These are phyloP conservation scores for Petunia secreta DNA, from an alignment of 257 asterid species.

Conservation along the genomic window DNA sequence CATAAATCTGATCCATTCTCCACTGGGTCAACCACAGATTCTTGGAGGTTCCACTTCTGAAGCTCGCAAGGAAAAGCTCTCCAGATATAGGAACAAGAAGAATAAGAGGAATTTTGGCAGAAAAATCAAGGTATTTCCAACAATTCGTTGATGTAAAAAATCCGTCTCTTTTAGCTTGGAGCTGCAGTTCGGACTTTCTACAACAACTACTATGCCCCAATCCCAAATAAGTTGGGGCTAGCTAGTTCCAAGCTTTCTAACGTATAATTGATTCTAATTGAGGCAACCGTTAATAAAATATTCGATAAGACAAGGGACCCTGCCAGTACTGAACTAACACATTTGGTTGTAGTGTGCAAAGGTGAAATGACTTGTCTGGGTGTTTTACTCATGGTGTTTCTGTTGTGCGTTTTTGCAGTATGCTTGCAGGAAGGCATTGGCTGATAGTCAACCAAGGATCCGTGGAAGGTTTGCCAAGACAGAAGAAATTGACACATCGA, in stretches of 20 bases:
- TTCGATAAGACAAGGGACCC: background rate
- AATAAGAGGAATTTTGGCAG: conserved; percentile 86
- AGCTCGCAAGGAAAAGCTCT: conserved; percentile 78
- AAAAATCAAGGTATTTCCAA: conserved; percentile 70
- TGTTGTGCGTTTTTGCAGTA: conserved; percentile 46
- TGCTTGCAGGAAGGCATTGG: conserved; percentile 97
- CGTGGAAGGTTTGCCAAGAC: conserved; percentile 92
- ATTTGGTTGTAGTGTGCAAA: background rate
- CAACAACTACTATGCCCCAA: too few species aligned
- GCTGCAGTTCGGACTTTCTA: background rate
- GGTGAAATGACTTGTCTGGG: background rate
- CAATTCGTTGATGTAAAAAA: background rate
- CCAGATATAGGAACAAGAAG: conserved; percentile 84
- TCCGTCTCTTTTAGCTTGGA: background rate
- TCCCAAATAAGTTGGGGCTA: too few species aligned
- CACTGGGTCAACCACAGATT: conserved; percentile 50
- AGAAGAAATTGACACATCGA: conserved; percentile 49
- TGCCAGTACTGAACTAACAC: background rate
- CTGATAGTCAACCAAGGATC: conserved; percentile 90
- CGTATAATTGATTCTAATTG: background rate
- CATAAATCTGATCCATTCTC: conserved; percentile 51
- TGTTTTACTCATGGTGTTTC: conserved; percentile 19
- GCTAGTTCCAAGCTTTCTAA: background rate
- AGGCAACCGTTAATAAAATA: background rate
- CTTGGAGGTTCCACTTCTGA: conserved; percentile 55